Conservation (phyloP, 306 rosid genomes). For the Biancaea sappan region DNA sequence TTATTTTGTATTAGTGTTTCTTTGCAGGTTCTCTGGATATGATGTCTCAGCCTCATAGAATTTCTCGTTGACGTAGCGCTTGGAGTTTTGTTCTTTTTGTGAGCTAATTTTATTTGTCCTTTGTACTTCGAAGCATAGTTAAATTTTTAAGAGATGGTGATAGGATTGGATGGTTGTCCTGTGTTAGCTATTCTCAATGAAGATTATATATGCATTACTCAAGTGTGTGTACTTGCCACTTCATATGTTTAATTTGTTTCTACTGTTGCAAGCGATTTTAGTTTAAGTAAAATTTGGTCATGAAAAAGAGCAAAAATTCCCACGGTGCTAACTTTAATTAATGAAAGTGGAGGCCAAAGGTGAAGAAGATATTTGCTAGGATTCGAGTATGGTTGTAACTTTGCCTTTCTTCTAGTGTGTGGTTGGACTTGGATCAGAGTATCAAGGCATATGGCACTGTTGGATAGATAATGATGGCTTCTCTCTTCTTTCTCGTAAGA, state of each 20-base stretch:
- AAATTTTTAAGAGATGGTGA: neutral
- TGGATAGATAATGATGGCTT: too few relatives aligned
- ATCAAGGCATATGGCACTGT: too few relatives aligned
- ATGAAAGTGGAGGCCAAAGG: neutral
- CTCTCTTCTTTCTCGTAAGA: too few relatives aligned
- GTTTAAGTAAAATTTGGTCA: neutral
- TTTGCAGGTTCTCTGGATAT: slow-evolving; percentile 36
- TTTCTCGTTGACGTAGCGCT: slow-evolving; percentile 20
- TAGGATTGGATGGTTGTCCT: slow-evolving; percentile 3
- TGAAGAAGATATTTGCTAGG: too few relatives aligned
- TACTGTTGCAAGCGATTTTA: neutral
- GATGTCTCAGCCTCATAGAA: slow-evolving; percentile 15
- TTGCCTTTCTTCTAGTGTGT: too few relatives aligned
- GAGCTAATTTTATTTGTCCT: neutral
- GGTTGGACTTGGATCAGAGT: too few relatives aligned
- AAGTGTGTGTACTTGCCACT: neutral
- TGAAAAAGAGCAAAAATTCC: neutral
- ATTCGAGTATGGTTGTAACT: too few relatives aligned
- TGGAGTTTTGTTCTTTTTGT: slow-evolving; percentile 37
- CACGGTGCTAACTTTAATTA: neutral
- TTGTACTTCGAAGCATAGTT: slow-evolving; percentile 21
- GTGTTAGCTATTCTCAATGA: slow-evolving; percentile 28
- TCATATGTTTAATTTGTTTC: neutral
- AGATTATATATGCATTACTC: slow-evolving; percentile 29
- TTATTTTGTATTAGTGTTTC: neutral